Evolutionary conservation across 176 grass and related monocot genomes (phyloP), one percentile per base, ranked within the genome.

Genomic region (Coix lacrymajobi): DNA sequence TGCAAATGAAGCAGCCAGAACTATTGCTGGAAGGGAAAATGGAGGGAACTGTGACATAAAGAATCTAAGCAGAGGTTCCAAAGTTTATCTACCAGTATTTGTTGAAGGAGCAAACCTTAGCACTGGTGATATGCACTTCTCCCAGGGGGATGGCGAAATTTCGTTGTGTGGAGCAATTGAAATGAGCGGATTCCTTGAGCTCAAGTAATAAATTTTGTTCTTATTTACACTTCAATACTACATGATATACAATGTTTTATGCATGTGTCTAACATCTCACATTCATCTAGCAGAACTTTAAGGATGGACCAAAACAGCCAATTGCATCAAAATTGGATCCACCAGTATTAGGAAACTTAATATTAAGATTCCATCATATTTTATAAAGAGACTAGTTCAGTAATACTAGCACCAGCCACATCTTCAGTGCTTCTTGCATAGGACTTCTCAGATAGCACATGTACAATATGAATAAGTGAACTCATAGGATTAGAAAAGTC

Each of bases 101-200:
- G 90, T 98, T 34, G 90, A 95, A 54, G 95, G 95, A 68, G 92
- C 87, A 85, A 98, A 95, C 82, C 86, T 98, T 41, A 95, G 95
- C 78, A 88, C 87, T 26, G 92, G 92, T 48, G 95, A 98, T 48
- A 91, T 93, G 96, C 92, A 98, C 63, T 98, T 98, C 64, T 95
- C 92, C 48, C 91, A 98, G 74, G 96, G 91, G 3, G 89, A 98
- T n/a, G 96, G 91, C 7, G 96, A 98, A 84, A 72, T 98, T 65
- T 93, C 92, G 14, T 92, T 98, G 72, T 95, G 96, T 77, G 96
- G 96, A 90, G 92, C 96, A 70, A 98, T 98, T 76, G 92, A 98
- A 84, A 98, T 98, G 96, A 98, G 96, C 52, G 96, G 96, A 74
- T 98, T 95, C 89, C 84, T 98, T 69, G 90, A 98, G 77, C 92